Conservation (phyloP, 495 filamentous ascomycete genomes). For the Paragyromitra xinjiangensis region DNA sequence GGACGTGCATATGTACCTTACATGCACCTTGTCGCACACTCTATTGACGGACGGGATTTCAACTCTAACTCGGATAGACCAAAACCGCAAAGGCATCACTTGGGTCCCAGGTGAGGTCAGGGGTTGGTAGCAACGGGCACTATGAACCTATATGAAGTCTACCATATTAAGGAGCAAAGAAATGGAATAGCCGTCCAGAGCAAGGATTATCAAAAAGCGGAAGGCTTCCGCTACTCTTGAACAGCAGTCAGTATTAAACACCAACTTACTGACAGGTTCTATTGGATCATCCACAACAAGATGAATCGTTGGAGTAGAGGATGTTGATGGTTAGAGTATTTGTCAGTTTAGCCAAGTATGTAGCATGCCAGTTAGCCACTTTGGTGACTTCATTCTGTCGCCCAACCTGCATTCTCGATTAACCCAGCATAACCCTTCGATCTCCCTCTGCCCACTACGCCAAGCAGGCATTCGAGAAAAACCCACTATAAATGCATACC, state of each 20-base stretch:
- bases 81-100: slow-evolving; percentile 49
- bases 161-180: slow-evolving; percentile 44
- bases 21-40: slow-evolving; percentile 34
- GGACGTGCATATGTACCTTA: slow-evolving; percentile 49
- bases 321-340: background rate
- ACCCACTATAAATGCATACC: background rate
- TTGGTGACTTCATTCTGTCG: slow-evolving; percentile 24
- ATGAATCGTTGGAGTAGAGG: background rate
- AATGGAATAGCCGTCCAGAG: slow-evolving; percentile 9
- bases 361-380: slow-evolving; percentile 24
- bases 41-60: slow-evolving; percentile 29
- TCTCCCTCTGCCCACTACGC: background rate
- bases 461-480: slow-evolving; percentile 12
- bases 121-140: slow-evolving; percentile 25
- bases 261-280: background rate
- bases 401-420: slow-evolving; percentile 19
- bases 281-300: background rate
- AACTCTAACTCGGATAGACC: slow-evolving; percentile 11
- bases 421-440: slow-evolving; percentile 1
- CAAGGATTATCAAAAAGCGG: slow-evolving; percentile 13
- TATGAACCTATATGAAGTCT: slow-evolving; percentile 29
- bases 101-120: slow-evolving; percentile 43
- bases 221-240: background rate
- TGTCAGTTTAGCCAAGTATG: background rate
- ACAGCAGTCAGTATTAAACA: background rate